Base-by-base conservation (phyloP, 2,329 filamentous ascomycete species). In the Beauveria rudraprayagi region DNA sequence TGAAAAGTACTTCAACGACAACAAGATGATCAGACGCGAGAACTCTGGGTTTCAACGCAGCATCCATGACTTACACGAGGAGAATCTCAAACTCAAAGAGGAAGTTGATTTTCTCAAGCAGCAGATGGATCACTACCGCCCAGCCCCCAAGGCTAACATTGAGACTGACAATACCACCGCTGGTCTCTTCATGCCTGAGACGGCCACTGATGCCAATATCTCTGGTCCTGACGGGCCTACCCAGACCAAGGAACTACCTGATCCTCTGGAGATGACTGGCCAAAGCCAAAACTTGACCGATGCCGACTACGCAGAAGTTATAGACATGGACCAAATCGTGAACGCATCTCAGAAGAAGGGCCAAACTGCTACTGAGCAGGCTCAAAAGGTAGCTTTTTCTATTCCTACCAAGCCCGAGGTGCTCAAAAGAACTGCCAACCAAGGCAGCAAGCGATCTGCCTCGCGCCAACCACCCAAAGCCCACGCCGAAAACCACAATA, bases 1-100 rank as follows among this genome's bases (percentile, higher is more conserved):
- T 62, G 80, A 83, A 55, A 79, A 77, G 63, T 82, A 82, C 66
- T 83, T 80, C 65, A 77, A 73, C 61, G 80, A 83, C 66, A 82
- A 80, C 71, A 80, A 80, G 70, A 71, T 75, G 43, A 72, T 81
- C 6, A 72, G 72, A 19, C 73, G 75, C 17, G 77, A 83, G 66
- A 82, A 81, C 64, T 73, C 76, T 26, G 72, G 72, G 57, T 81
- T 79, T 62, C 78, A 78, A 66, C 76, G 76, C 53, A 78, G 74
- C 60, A 70, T 77, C 30, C 75, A 75, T 24, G 74, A 76, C 40
- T 68, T 81, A n/a, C 75, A 78, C 51, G 75, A 77, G 8, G 75
- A 81, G 53, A 78, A 80, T 28, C 66, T 75, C 52, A 77, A 78
- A 57, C 72, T 83, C 17, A 76, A 78, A 67, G 74, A 78, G n/a